phyloP scores from a whole-genome alignment of 495 filamentous ascomycete species.

The Podospora tetraspora region DNA sequence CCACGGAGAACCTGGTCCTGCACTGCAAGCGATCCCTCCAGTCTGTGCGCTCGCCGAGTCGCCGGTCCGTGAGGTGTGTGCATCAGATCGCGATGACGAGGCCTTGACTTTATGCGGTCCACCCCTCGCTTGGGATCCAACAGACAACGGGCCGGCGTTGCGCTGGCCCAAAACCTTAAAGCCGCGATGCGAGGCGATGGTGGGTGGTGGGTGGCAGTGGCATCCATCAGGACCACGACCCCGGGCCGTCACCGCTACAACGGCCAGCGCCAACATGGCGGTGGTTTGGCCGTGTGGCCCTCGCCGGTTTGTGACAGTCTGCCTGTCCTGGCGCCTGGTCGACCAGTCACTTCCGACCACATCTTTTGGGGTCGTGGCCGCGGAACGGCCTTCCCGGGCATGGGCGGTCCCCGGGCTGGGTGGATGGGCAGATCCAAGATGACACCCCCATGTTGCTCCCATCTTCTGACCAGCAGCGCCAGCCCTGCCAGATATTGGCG shows the following conservation, averaged over 20 bases:
- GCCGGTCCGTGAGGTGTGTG: background rate
- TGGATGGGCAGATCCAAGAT: background rate
- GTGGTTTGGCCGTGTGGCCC: background rate
- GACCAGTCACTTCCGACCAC: conserved; percentile 24
- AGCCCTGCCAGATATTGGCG: background rate
- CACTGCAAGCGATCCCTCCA: background rate
- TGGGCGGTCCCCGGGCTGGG: background rate
- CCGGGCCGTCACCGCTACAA: background rate
- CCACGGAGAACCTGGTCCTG: background rate
- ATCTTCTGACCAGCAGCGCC: background rate
- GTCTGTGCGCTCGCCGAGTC: background rate
- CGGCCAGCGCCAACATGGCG: background rate
- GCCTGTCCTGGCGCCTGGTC: conserved; percentile 18
- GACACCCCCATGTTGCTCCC: conserved; percentile 3
- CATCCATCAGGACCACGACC: background rate
- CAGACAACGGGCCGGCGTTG: background rate
- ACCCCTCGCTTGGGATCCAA: background rate
- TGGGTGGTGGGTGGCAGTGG: background rate
- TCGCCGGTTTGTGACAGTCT: background rate
- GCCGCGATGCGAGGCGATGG: background rate
- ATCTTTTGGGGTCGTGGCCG: conserved; percentile 15
- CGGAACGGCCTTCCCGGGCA: background rate
- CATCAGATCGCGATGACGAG: background rate
- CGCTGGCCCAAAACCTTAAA: background rate
- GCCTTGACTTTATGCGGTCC: background rate